phyloP scores from a whole-genome alignment of 2,329 filamentous ascomycete genomes.

The Phyllosticta citribraziliensis region DNA sequence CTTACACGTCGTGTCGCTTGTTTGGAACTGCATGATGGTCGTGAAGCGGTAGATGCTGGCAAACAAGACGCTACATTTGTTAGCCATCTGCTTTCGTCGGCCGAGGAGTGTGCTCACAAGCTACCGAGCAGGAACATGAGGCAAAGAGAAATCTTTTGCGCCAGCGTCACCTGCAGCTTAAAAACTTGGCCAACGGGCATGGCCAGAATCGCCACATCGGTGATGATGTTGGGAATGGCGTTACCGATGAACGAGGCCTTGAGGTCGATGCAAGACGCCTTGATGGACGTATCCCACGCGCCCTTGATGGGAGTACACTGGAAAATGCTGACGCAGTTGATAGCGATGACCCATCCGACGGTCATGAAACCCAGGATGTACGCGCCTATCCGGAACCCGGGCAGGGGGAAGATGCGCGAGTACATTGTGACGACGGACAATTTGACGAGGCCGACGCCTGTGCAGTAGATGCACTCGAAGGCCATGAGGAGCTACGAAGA shows the following conservation, averaged over 20 bases:
- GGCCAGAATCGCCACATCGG: slow-evolving; percentile 37
- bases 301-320: slow-evolving; percentile 43
- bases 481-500: slow-evolving; percentile 34
- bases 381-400: slow-evolving; percentile 34
- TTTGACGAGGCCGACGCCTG: slow-evolving; percentile 42
- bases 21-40: slow-evolving; percentile 13
- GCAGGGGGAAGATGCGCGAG: slow-evolving; percentile 41
- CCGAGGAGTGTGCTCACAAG: slow-evolving; percentile 23
- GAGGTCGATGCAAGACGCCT: slow-evolving; percentile 41
- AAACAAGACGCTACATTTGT: slow-evolving; percentile 14
- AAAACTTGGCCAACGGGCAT: slow-evolving; percentile 41
- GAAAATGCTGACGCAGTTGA: slow-evolving; percentile 43
- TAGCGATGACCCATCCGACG: slow-evolving; percentile 39
- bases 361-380: slow-evolving; percentile 35
- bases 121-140: slow-evolving; percentile 37
- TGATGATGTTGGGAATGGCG: slow-evolving; percentile 38
- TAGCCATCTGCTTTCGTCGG: not conserved
- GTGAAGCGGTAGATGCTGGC: slow-evolving; percentile 14
- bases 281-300: slow-evolving; percentile 37
- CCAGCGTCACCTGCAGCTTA: slow-evolving; percentile 32
- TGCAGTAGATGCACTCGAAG: slow-evolving; percentile 40
- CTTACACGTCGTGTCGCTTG: slow-evolving; percentile 11
- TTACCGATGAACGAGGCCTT: slow-evolving; percentile 44
- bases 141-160: slow-evolving; percentile 36
- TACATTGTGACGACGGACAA: slow-evolving; percentile 44